These are phyloP conservation scores for Leccinum obscurum DNA, from an alignment of 768 basidiomycete genomes.

Conservation along the genomic window DNA sequence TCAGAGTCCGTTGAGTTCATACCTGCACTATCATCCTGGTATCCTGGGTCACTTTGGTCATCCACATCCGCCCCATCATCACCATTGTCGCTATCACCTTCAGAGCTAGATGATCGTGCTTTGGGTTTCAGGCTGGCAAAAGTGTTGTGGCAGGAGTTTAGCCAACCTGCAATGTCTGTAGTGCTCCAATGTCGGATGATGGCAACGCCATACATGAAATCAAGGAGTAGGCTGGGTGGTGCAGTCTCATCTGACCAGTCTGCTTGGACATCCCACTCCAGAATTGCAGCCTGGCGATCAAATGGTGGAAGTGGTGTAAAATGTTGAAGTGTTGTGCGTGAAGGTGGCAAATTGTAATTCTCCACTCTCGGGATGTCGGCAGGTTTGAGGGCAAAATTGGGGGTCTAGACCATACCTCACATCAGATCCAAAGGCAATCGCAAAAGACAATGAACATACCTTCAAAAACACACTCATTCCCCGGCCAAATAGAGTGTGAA, in stretches of 20 bases:
- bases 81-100: too few species aligned
- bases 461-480: neutral
- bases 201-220: neutral
- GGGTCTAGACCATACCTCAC: neutral
- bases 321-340: neutral
- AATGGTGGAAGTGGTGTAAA: neutral
- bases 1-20: too few species aligned
- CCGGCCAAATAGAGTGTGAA: neutral
- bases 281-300: neutral
- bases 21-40: neutral
- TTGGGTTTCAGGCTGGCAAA: neutral
- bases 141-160: neutral
- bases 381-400: neutral
- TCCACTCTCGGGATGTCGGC: neutral
- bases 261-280: neutral
- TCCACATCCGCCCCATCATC: too few species aligned
- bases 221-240: neutral
- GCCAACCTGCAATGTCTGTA: neutral
- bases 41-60: neutral
- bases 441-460: neutral
- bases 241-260: neutral
- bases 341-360: neutral
- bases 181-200: neutral
- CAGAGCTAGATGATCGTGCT: neutral
- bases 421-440: neutral